phyloP scores from a whole-genome alignment of 2,329 filamentous ascomycete species.

The Domatiomyces globalis region DNA sequence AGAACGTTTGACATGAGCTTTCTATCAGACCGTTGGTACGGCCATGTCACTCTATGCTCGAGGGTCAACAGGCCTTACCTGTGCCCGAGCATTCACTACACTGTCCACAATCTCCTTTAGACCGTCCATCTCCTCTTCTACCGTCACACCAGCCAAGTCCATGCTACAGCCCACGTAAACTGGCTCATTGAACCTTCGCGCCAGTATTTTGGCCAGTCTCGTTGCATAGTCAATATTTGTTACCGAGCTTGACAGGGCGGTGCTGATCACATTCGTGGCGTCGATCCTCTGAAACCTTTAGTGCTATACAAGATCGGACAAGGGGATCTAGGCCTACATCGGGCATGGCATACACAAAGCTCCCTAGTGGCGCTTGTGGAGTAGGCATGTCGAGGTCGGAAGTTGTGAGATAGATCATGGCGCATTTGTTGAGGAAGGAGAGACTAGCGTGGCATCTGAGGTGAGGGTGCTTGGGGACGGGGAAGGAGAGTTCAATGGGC shows the following conservation, averaged over 20 bases:
- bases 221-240: conserved; percentile 74
- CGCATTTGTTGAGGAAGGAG: conserved; percentile 37
- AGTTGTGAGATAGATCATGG: conserved; percentile 44
- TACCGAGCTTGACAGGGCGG: conserved; percentile 62
- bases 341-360: conserved; percentile 85
- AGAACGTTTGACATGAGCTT: no score
- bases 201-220: conserved; percentile 68
- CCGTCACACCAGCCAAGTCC: conserved; percentile 62
- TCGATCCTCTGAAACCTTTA: conserved; percentile 25
- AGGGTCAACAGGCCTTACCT: not conserved
- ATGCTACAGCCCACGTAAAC: conserved; percentile 88
- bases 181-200: conserved; percentile 55
- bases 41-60: no score
- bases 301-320: not conserved
- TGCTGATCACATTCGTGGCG: conserved; percentile 44
- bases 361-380: conserved; percentile 51
- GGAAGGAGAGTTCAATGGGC: conserved; percentile 42
- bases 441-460: conserved; percentile 47
- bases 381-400: conserved; percentile 33
- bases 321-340: conserved; percentile 45
- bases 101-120: conserved; percentile 61
- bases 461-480: conserved; percentile 41
- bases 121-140: conserved; percentile 90
- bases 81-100: conserved; percentile 34
- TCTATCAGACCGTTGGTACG: no score